Conservation (phyloP, 495 filamentous ascomycete species). For the Penicillium salamii region DNA sequence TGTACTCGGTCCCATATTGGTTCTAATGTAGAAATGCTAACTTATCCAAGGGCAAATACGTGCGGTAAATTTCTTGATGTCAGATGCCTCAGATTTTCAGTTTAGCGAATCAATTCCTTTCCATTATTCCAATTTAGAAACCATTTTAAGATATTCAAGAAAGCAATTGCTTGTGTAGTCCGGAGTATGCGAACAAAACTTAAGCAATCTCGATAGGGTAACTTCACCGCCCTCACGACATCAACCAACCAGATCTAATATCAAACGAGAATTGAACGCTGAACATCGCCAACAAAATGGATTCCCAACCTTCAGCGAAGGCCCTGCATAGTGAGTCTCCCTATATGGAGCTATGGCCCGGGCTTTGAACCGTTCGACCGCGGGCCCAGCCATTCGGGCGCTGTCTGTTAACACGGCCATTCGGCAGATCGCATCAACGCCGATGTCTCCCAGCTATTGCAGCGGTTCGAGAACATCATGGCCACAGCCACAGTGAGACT, state of each 20-base stretch:
- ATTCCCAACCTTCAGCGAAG: slow-evolving; percentile 36
- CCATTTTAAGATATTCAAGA: too few relatives aligned
- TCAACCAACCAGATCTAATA: background rate
- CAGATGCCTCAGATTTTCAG: background rate
- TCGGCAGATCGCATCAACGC: slow-evolving; percentile 51
- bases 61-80: slow-evolving; percentile 43
- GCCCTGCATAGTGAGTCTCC: slow-evolving; percentile 34
- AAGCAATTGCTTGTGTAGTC: too few relatives aligned
- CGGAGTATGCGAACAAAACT: background rate
- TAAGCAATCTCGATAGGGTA: background rate
- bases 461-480: slow-evolving; percentile 62
- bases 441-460: slow-evolving; percentile 54
- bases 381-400: background rate
- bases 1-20: slow-evolving; percentile 24
- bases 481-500: slow-evolving; percentile 50
- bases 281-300: slow-evolving; percentile 24
- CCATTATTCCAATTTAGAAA: too few relatives aligned
- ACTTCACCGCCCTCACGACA: slow-evolving; percentile 9
- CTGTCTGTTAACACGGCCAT: slow-evolving; percentile 9
- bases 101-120: slow-evolving; percentile 10
- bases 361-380: background rate
- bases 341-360: background rate
- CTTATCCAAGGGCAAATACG: slow-evolving; percentile 59
- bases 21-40: slow-evolving; percentile 31
- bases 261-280: background rate